A percentile compares a stretch with the other conserved stretches of the same genome.
Conservation (phyloP, 1,139 yeast species). For the Diutina siamensis region DNA sequence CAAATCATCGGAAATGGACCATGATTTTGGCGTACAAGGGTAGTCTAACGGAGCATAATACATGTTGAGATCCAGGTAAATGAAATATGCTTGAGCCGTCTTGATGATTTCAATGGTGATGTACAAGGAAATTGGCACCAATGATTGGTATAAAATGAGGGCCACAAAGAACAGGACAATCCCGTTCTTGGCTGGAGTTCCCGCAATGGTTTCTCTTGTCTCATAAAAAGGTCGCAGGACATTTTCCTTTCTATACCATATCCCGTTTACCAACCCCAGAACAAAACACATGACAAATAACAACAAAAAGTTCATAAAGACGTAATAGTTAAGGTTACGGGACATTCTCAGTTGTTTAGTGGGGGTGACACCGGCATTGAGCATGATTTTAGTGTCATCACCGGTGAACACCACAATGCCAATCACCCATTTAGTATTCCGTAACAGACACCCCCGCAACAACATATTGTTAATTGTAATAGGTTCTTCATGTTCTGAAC, state of each 20-base stretch:
- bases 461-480: slow-evolving; percentile 37
- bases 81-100: slow-evolving; percentile 47
- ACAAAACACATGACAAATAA: slow-evolving; percentile 39
- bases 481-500: slow-evolving; percentile 12
- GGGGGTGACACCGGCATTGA: slow-evolving; percentile 47
- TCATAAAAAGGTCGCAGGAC: slow-evolving; percentile 35
- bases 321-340: slow-evolving; percentile 39
- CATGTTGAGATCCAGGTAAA: slow-evolving; percentile 22
- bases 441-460: slow-evolving; percentile 39
- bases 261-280: slow-evolving; percentile 42
- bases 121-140: slow-evolving; percentile 50
- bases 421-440: slow-evolving; percentile 46
- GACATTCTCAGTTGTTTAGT: slow-evolving; percentile 44
- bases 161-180: slow-evolving; percentile 30
- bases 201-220: slow-evolving; percentile 36
- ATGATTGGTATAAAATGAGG: slow-evolving; percentile 42
- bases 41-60: slow-evolving; percentile 41
- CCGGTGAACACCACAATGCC: slow-evolving; percentile 45
- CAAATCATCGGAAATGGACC: slow-evolving; percentile 53
- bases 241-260: slow-evolving; percentile 24
- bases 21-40: slow-evolving; percentile 50
- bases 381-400: slow-evolving; percentile 43
- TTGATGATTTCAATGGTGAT: slow-evolving; percentile 50
- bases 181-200: slow-evolving; percentile 40
- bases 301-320: slow-evolving; percentile 33